Evolutionary conservation across 768 basidiomycete species (phyloP).

Genomic region (Rhizopogon rudus): DNA sequence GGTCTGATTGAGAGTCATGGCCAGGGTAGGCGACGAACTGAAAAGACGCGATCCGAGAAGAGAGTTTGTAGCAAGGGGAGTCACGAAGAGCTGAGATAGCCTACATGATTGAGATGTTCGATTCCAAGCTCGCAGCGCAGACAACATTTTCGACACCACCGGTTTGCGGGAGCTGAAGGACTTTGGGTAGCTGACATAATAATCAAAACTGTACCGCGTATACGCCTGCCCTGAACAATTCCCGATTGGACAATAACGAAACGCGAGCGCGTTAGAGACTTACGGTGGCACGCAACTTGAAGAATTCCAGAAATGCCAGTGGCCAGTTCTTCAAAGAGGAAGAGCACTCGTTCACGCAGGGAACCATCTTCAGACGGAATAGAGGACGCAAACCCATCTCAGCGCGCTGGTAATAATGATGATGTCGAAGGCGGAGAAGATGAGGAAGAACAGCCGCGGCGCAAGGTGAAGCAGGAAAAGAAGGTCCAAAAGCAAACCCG

Average conservation of each 20-base stretch:
- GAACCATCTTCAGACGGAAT: slow-evolving; percentile 53
- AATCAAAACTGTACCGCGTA: slow-evolving; percentile 16
- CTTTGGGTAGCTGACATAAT: slow-evolving; percentile 4
- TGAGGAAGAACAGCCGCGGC: slow-evolving; percentile 36
- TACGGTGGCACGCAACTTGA: not conserved
- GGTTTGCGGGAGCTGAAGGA: not conserved
- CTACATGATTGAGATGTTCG: slow-evolving; percentile 17
- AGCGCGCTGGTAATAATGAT: slow-evolving; percentile 26
- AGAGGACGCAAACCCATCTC: slow-evolving; percentile 45
- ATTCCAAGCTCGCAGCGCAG: slow-evolving; percentile 14
- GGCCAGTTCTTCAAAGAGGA: slow-evolving; percentile 33
- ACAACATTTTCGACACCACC: slow-evolving; percentile 17
- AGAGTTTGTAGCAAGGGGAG: not conserved
- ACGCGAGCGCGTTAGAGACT: slow-evolving; percentile 1
- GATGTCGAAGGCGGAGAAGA: slow-evolving; percentile 36
- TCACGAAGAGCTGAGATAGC: not conserved
- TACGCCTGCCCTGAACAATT: slow-evolving; percentile 23
- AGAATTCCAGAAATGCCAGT: slow-evolving; percentile 23
- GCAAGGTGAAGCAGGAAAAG: slow-evolving; percentile 27
- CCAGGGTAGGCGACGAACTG: slow-evolving; percentile 53
- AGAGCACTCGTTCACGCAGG: slow-evolving; percentile 29
- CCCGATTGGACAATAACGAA: slow-evolving; percentile 6
- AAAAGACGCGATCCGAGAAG: slow-evolving; percentile 44
- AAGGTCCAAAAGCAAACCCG: slow-evolving; percentile 20
- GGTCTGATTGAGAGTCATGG: slow-evolving; percentile 82